Conservation (phyloP, 2,329 filamentous ascomycete species). For the Graphium sp. region DNA sequence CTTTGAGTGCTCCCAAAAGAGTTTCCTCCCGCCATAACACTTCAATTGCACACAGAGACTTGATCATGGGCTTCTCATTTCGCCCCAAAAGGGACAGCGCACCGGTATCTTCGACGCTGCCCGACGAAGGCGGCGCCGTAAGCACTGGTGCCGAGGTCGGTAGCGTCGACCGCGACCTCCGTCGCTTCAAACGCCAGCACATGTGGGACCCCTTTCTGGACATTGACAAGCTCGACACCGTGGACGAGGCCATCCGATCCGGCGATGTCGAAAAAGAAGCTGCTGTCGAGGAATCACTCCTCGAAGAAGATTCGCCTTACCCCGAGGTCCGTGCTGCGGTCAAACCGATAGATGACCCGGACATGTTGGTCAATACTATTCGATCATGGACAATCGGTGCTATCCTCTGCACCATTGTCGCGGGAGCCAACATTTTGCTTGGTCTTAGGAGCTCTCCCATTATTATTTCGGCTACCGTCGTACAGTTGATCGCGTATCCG, state of each 20-base stretch:
- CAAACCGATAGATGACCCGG: constrained; percentile 25
- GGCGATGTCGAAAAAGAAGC: constrained; percentile 26
- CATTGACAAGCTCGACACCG: constrained; percentile 30
- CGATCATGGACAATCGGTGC: constrained; percentile 43
- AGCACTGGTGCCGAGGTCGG: too few relatives aligned
- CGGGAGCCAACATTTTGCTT: constrained; percentile 38
- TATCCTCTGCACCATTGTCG: constrained; percentile 38
- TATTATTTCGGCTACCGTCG: constrained; percentile 32
- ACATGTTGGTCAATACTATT: constrained; percentile 38
- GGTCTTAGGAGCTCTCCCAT: constrained; percentile 30
- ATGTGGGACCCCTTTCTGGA: constrained; percentile 40
- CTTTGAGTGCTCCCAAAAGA: too few relatives aligned
- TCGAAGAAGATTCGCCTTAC: constrained; percentile 40
- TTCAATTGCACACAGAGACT: too few relatives aligned
- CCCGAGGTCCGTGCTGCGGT: constrained; percentile 23
- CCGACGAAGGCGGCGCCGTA: too few relatives aligned
- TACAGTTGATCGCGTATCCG: constrained; percentile 37
- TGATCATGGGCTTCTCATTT: too few relatives aligned
- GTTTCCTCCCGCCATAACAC: too few relatives aligned
- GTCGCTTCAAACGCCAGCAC: too few relatives aligned
- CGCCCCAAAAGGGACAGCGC: too few relatives aligned
- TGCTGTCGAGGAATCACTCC: constrained; percentile 24
- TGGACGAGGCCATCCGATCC: constrained; percentile 26
- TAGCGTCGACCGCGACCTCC: too few relatives aligned
- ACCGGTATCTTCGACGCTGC: too few relatives aligned